Percentiles rank a stretch among this genome's conserved stretches.
Evolutionary conservation across 2,329 filamentous ascomycete species (phyloP).

Genomic region (Periconia sp.): DNA sequence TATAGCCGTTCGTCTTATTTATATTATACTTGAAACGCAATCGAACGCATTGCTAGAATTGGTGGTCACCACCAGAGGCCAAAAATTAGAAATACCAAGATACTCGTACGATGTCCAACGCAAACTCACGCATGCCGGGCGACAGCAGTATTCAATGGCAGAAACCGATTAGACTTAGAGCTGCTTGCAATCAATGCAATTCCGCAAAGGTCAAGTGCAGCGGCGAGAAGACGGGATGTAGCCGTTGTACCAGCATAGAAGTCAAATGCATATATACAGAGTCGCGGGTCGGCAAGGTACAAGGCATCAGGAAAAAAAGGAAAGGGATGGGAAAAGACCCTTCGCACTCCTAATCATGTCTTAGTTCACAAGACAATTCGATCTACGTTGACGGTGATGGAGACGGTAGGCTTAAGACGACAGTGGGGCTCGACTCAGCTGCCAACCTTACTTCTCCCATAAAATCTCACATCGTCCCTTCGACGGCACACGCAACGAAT

Average conservation of each 20-base stretch:
- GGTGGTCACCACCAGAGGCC: too few species aligned
- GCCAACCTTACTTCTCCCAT: not conserved
- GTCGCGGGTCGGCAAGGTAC: constrained; percentile 11
- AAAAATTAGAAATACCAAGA: too few species aligned
- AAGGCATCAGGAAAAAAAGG: constrained; percentile 4
- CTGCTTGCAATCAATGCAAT: not conserved
- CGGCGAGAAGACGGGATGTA: constrained; percentile 9
- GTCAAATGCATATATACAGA: constrained; percentile 8
- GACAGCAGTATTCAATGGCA: not conserved
- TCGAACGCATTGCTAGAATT: too few species aligned
- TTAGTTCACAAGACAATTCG: not conserved
- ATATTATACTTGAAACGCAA: too few species aligned
- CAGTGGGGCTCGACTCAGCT: not conserved
- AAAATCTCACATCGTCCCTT: not conserved
- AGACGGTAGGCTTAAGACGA: not conserved
- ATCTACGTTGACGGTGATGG: not conserved
- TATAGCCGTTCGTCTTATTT: too few species aligned
- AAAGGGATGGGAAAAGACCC: not conserved
- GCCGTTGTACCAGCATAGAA: constrained; percentile 2
- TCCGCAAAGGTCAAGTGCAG: constrained; percentile 9
- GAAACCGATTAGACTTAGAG: not conserved
- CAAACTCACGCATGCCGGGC: not conserved
- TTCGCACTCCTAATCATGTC: not conserved
- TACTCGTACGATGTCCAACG: too few species aligned
- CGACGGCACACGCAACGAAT: not conserved